Evolutionary conservation across 805 yeast genomes (phyloP), one percentile per base, ranked within the genome.

Genomic region (Isabelozyma heimii): DNA sequence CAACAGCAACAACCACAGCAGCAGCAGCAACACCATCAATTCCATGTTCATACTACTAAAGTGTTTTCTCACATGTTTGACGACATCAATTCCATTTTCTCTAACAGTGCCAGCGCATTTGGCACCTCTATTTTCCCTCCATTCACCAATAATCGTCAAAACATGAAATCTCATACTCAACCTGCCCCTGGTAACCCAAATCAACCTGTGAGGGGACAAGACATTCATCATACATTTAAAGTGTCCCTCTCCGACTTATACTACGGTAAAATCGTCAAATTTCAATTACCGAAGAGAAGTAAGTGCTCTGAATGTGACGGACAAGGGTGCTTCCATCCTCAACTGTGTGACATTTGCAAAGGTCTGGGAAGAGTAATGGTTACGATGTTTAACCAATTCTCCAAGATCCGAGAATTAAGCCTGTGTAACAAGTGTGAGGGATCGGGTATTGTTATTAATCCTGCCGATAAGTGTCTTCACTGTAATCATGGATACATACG

Each of bases 161-260:
- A 48, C 17, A 54, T 57, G 58, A 56, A 48, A 47, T 53, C 51
- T 38, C 51, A 47, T 9, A 57, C 56, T 30, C 52, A 62, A 47
- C 70, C 73, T 1, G 63, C 61, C 1, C 55, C 52, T 2, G 45
- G 50, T 7, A 27, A 14, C 14, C 44, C 53, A 2, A 35, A 39
- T 5, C 47, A 38, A 33, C 43, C 45, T 15, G 63, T 62, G 12
- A 72, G 66, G 40, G 85, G 87, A 5, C 75, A 75, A 16, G 81
- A 83, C 52, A 85, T 85, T 45, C 73, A 68, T 49, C 89, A 85
- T 59, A 71, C 74, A 7, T 69, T 83, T 44, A 67, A 69, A 26
- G 81, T 84, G 40, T 60, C 82, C 0, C 62, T 85, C 44, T 74
- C 69, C 5, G 89, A 85, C 46, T 67, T 84, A 50, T 84, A 80